These are phyloP conservation scores for Bacterosira constricta DNA, from an alignment of 108 stramenopile genomes.

Conservation along the genomic window DNA sequence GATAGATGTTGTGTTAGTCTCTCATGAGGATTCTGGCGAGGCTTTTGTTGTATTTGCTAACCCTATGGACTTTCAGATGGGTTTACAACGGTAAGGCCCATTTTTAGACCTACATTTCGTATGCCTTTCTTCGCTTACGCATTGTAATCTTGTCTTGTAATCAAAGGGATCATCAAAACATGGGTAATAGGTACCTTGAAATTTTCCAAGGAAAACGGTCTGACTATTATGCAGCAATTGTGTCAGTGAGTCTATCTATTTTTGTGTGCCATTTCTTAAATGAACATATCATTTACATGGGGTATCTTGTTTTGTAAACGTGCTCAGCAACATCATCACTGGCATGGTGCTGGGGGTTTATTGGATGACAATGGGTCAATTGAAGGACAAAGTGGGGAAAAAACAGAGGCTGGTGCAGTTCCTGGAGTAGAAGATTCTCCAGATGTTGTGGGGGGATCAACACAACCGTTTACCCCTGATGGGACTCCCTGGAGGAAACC, in stretches of 20 bases:
- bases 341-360: conserved; percentile 50
- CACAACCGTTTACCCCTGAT: conserved; percentile 19
- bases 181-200: conserved; percentile 87
- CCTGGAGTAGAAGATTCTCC: conserved; percentile 18
- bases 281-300: neutral
- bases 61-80: conserved; percentile 95
- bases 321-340: conserved; percentile 67
- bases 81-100: conserved; percentile 75
- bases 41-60: conserved; percentile 93
- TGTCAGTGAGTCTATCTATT: conserved; percentile 61
- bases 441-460: conserved; percentile 9
- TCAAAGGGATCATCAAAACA: conserved; percentile 77
- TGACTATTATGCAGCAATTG: conserved; percentile 92
- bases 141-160: neutral
- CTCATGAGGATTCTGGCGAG: conserved; percentile 64
- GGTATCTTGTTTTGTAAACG: neutral
- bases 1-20: conserved; percentile 87
- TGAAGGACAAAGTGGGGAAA: conserved; percentile 13
- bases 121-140: neutral
- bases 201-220: conserved; percentile 86
- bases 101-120: neutral
- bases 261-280: neutral
- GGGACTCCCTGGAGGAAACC: conserved; percentile 34
- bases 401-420: conserved; percentile 4
- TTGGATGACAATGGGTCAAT: conserved; percentile 22